phyloP scores from a whole-genome alignment of 192 early-diverging fungal species.

The Geosiphon pyriformis region DNA sequence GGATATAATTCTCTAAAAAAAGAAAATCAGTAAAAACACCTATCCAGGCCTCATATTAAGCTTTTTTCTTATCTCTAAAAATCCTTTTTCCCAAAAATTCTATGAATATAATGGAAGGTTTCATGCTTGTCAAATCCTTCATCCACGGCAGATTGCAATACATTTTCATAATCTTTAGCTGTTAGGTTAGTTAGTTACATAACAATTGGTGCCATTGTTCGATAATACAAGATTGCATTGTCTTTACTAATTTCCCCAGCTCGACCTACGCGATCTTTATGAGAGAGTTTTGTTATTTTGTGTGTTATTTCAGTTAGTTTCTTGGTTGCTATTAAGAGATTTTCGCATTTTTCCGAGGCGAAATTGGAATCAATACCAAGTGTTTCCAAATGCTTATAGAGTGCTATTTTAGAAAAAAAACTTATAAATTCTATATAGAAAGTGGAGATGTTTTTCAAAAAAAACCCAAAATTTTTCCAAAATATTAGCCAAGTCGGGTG shows the following conservation, averaged over 20 bases:
- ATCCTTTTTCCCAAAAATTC: too few relatives aligned
- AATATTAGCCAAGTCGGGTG: background rate
- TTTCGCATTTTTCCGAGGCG: background rate
- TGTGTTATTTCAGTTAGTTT: background rate
- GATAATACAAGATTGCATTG: background rate
- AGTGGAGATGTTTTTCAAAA: too few relatives aligned
- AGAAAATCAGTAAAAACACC: too few relatives aligned
- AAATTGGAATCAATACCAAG: background rate
- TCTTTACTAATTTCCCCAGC: background rate
- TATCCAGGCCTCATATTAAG: too few relatives aligned
- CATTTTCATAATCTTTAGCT: background rate
- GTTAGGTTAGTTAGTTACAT: background rate
- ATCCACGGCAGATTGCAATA: background rate
- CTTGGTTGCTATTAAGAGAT: background rate
- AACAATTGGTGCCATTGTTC: background rate
- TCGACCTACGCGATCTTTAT: background rate
- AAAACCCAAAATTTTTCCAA: too few relatives aligned
- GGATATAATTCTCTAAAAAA: too few relatives aligned
- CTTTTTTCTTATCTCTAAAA: too few relatives aligned
- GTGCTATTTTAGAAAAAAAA: too few relatives aligned
- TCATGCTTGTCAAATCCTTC: too few relatives aligned
- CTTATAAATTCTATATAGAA: too few relatives aligned
- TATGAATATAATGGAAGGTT: too few relatives aligned
- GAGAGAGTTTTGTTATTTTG: background rate
- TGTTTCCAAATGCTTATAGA: background rate